Evolutionary conservation across 2,329 filamentous ascomycete species (phyloP), one percentile per base, ranked within the genome.

Genomic region (Pyricularia sp.): DNA sequence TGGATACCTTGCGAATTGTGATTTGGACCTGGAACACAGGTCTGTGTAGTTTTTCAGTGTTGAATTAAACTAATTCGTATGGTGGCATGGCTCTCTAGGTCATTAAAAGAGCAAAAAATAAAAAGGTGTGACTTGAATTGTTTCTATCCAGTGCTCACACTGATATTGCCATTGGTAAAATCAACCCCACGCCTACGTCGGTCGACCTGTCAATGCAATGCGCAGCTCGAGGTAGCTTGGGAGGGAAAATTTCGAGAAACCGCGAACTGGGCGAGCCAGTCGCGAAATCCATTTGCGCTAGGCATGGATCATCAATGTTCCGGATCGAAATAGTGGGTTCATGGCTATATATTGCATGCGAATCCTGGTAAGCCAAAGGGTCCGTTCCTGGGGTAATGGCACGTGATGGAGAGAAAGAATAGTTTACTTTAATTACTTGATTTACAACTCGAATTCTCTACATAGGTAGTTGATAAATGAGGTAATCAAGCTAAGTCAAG

Each of bases 261-360:
- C 72, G 71, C 69, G 69, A 72, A 33, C 12, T 75, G 78, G 78
- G 78, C 74, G 69, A 65, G 73, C 72, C 73, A 17, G 70, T 72
- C 73, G 75, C 77, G 75, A 79, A 79, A 78, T 74, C 77, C 70
- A 77, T 76, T 65, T 33, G 71, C 76, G 76, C 77, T 78, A 77
- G 73, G 73, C 28, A 61, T 31, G 76, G 71, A 75, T 68, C 64
- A 76, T 73, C 9, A 30, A 69, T 75, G 28, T 69, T 77, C 75
- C 74, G 72, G 59, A 1, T 12, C 14, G 66, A 5, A 67, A 20
- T n/a, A 33, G 42, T 11, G 25, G 65, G 36, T 20, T 28, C 12
- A n/a, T 4, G 10, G 26, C 26, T 3, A 30, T 28, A 6, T 26
- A 20, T 25, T 20, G 11, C 25, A 28, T 14, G 14, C 23, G 4